Conservation (phyloP, 495 filamentous ascomycete genomes). For the Cercophora newfieldiana region DNA sequence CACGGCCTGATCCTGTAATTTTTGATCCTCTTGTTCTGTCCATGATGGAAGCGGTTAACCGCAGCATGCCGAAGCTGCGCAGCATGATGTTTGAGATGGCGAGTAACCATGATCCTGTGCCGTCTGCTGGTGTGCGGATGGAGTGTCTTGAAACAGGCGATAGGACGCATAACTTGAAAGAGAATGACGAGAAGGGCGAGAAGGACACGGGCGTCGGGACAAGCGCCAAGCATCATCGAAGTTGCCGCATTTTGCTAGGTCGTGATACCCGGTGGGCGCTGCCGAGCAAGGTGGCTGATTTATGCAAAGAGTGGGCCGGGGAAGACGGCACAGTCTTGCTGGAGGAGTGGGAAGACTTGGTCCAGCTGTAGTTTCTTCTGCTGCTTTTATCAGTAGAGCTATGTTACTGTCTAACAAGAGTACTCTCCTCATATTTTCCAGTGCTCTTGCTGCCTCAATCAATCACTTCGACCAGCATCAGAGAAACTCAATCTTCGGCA, state of each 20-base stretch:
- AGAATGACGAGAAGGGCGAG: neutral
- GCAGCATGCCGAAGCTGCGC: conserved; percentile 3
- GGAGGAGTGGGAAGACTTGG: conserved; percentile 3
- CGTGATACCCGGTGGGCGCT: conserved; percentile 1
- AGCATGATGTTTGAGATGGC: neutral
- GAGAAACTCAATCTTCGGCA: too few species aligned
- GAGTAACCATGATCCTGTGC: neutral
- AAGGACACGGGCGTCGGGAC: neutral
- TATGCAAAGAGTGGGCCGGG: neutral
- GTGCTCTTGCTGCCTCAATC: too few species aligned
- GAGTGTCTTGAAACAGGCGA: neutral
- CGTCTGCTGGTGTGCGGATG: neutral
- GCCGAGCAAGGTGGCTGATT: neutral
- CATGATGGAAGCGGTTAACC: conserved; percentile 6
- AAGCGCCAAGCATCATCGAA: neutral
- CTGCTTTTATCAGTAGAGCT: neutral
- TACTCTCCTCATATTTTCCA: too few species aligned
- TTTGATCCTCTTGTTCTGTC: conserved; percentile 3
- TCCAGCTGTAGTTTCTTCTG: neutral
- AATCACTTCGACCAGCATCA: too few species aligned
- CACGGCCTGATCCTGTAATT: neutral
- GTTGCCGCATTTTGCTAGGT: conserved; percentile 1
- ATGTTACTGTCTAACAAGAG: too few species aligned
- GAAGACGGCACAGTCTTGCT: conserved; percentile 2
- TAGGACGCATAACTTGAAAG: neutral